A percentile compares a stretch with the other conserved stretches of the same genome.
These are phyloP conservation scores for Globisporangium cylindrosporum DNA, from an alignment of 352 stramenopile species.

Conservation along the genomic window DNA sequence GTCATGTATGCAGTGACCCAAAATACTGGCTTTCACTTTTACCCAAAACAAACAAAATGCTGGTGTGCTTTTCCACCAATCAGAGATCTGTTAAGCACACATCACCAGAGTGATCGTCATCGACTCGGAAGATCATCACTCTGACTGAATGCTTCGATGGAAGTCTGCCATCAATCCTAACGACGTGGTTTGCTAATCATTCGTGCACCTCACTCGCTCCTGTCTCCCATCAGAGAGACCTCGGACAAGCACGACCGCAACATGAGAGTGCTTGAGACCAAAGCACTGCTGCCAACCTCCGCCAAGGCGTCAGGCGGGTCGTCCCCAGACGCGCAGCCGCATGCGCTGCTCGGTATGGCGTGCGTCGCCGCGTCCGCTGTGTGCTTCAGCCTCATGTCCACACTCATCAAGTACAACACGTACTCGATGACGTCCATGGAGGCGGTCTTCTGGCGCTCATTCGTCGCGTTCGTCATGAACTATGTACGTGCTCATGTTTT, in stretches of 20 bases:
- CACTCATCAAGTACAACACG: constrained; percentile 77
- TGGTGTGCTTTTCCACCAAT: too few species aligned
- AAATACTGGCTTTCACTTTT: too few species aligned
- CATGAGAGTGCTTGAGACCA: neutral
- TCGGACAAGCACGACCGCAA: neutral
- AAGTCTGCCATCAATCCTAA: too few species aligned
- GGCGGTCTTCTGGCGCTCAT: constrained; percentile 74
- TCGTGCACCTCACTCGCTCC: neutral
- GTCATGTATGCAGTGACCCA: too few species aligned
- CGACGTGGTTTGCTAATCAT: neutral
- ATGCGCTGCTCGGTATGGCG: constrained; percentile 48
- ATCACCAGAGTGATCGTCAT: too few species aligned
- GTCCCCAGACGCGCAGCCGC: constrained; percentile 24
- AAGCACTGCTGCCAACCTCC: neutral
- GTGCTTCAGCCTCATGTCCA: constrained; percentile 84
- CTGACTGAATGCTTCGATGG: too few species aligned
- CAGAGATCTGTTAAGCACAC: too few species aligned
- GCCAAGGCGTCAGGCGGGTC: neutral
- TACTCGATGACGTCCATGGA: constrained; percentile 77
- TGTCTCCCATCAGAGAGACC: neutral
- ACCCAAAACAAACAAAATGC: too few species aligned
- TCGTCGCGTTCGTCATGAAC: constrained; percentile 53
- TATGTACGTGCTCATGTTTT: constrained; percentile 35
- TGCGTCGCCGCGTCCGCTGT: constrained; percentile 71
- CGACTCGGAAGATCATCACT: too few species aligned